Base-by-base conservation (phyloP, 805 yeast genomes). In the Wickerhamiella spandovensis region DNA sequence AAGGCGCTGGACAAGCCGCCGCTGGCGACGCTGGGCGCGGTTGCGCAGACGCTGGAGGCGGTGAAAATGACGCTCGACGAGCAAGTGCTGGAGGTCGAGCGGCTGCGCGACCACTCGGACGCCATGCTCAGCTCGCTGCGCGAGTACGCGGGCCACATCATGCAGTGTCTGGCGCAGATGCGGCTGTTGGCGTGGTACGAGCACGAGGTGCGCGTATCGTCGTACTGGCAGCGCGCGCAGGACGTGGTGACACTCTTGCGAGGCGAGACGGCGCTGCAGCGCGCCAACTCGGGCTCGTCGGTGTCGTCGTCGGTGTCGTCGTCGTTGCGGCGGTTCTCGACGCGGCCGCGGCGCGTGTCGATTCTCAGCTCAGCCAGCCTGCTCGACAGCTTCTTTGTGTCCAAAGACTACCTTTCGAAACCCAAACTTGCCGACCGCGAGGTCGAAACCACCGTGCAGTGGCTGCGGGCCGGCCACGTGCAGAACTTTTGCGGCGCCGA, bases 401-500 rank as follows among this genome's bases (percentile, higher is more conserved):
- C 60, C 13, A 57, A 55, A 18, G 61, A 59, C 39, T 53, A 53
- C 23, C 63, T 59, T 4, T 59, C 61, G 2, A 57, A 55, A 17
- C 54, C 55, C 43, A 66, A 66, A 48, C 61, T 66, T 24, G 57
- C 62, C 5, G 70, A 66, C 48, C 56, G 62, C 18, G 70, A 66
- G 43, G 61, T 65, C 5, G 67, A 65, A 15, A 49, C 55, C 0
- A 63, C 65, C 6, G 43, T 51, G 35, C 51, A 56, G 21, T 66
- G 60, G 59, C 51, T 66, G 46, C 55, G 60, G 15, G 59, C 61
- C 12, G 59, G 60, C 50, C 58, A 61, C 2, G 61, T 63, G 22
- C 67, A 63, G 43, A 65, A 64, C 44, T 54, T 65, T 38, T 59
- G 67, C 42, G 60, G 56, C 5, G 64, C 65, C 12, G 70, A 66